Conservation (phyloP, 2,329 filamentous ascomycete species). For the Talaromyces sp. region DNA sequence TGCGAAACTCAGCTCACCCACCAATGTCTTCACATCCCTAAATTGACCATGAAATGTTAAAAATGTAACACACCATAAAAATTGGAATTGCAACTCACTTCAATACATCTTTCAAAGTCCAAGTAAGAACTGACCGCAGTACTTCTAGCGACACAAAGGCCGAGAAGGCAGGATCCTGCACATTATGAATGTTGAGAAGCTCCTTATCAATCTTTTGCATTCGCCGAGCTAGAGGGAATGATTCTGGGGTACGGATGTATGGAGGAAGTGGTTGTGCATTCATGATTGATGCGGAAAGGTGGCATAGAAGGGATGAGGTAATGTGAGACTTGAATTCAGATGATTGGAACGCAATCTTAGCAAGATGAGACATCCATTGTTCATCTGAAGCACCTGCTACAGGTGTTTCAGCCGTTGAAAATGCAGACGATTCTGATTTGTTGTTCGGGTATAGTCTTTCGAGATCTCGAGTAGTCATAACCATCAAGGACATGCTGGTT, state of each 20-base stretch:
- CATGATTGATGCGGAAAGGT: slow-evolving; percentile 65
- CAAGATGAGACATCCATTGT: slow-evolving; percentile 51
- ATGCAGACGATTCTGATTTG: background rate
- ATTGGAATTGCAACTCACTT: background rate
- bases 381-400: background rate
- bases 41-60: background rate
- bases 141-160: slow-evolving; percentile 73
- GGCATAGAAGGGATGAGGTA: slow-evolving; percentile 64
- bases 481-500: background rate
- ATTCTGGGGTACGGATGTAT: slow-evolving; percentile 62
- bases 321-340: slow-evolving; percentile 63
- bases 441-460: background rate
- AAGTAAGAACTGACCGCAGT: slow-evolving; percentile 64
- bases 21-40: background rate
- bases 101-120: slow-evolving; percentile 54
- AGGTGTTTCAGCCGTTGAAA: background rate
- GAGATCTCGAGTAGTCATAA: background rate
- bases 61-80: background rate
- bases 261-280: slow-evolving; percentile 67
- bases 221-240: slow-evolving; percentile 57
- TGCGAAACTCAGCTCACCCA: background rate
- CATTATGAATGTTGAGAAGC: slow-evolving; percentile 61
- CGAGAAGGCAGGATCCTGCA: slow-evolving; percentile 67
- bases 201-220: slow-evolving; percentile 58
- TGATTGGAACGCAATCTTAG: slow-evolving; percentile 55